Conservation (phyloP, 73 alveolate species). For the Durusdinium trenchii region DNA sequence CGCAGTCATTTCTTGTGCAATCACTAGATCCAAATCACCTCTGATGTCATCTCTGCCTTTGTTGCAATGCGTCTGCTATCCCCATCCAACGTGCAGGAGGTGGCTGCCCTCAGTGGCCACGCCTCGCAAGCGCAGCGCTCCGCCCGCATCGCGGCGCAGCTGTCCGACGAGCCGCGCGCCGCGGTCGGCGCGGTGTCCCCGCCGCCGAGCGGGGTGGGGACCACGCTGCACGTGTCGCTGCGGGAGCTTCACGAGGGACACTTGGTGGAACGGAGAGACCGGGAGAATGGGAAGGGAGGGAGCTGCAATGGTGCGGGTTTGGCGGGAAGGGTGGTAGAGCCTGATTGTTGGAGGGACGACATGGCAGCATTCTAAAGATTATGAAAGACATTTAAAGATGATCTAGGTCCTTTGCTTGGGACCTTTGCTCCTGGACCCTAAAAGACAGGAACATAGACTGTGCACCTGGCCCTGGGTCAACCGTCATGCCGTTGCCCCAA, state of each 20-base stretch:
- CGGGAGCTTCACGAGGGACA: conserved; percentile 28
- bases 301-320: background rate
- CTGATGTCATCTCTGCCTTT: no score
- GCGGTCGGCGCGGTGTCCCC: background rate
- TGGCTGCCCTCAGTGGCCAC: conserved; percentile 27
- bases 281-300: background rate
- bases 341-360: background rate
- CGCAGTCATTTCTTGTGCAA: no score
- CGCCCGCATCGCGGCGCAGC: conserved; percentile 25
- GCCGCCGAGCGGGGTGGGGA: background rate
- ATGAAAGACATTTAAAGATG: background rate
- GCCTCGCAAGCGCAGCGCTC: conserved; percentile 50
- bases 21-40: no score
- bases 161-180: background rate
- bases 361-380: background rate
- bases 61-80: no score
- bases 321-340: background rate
- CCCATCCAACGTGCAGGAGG: background rate
- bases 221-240: conserved; percentile 59
- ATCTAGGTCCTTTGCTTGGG: no score
- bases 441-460: no score
- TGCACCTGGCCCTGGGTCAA: no score
- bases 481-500: no score
- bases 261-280: background rate
- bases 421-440: no score